Percentiles rank a stretch among this genome's conserved stretches.
Conservation (phyloP, 805 yeast genomes). For the Candida sanyiensis region DNA sequence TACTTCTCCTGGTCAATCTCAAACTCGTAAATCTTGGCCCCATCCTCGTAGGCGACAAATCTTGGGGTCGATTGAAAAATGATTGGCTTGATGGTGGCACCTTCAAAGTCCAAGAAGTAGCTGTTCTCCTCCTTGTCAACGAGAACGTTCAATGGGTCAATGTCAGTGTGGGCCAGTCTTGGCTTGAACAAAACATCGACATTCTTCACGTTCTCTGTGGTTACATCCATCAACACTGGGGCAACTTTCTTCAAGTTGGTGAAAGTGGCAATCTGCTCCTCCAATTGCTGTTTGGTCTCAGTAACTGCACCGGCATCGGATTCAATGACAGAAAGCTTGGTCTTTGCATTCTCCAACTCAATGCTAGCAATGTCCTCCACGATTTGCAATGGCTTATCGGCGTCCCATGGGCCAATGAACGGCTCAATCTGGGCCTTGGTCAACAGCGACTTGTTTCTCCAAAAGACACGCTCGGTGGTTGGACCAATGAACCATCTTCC, state of each 20-base stretch:
- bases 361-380: conserved; percentile 58
- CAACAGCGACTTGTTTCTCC: conserved; percentile 58
- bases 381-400: conserved; percentile 52
- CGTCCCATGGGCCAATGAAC: conserved; percentile 74
- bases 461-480: conserved; percentile 71
- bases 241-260: conserved; percentile 53
- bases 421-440: conserved; percentile 43
- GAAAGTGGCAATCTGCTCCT: conserved; percentile 53
- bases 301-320: conserved; percentile 40
- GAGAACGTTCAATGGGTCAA: conserved; percentile 86
- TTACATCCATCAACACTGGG: conserved; percentile 46
- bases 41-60: conserved; percentile 73
- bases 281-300: conserved; percentile 38
- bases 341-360: conserved; percentile 56
- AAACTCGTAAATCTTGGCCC: conserved; percentile 77
- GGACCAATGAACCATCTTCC: conserved; percentile 90
- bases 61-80: conserved; percentile 72
- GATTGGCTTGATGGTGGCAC: conserved; percentile 74
- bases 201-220: conserved; percentile 55
- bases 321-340: conserved; percentile 50
- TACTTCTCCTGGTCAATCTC: conserved; percentile 71
- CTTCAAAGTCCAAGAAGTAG: conserved; percentile 78
- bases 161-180: conserved; percentile 71
- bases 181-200: conserved; percentile 61
- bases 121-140: conserved; percentile 34